Evolutionary conservation across 1,284 basidiomycete genomes (phyloP), one percentile per base, ranked within the genome.

Genomic region (Malassezia vespertilionis): DNA sequence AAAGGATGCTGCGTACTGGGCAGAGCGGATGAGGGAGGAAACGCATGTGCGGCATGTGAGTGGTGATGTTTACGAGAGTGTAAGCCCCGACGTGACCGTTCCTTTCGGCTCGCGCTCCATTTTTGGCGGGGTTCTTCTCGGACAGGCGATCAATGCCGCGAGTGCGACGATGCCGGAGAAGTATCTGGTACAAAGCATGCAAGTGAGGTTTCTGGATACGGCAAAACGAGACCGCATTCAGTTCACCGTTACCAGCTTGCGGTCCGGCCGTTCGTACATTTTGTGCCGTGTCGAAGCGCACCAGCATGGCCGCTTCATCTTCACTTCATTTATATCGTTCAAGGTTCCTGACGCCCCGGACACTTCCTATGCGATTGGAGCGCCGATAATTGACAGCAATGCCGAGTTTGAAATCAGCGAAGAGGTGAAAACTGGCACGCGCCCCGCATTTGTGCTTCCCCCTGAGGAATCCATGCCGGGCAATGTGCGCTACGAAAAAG

Each of bases 81-180:
- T 8, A 28, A 28, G 27, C 7, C 27, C 8, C 8, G 8, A 28
- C 27, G 27, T 28, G 7, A 14, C 8, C 27, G 27, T 28, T 28
- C 66, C 66, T 1, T 53, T 56, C 2, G 39, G 57, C n/a, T 63
- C 62, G 8, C 50, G 65, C 3, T 64, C 65, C 10, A 62, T 70
- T 4, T 70, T 67, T 50, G 67, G 67, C 12, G 67, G 67, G 11
- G 58, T 63, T 20, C 57, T 70, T 14, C 62, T 67, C 21, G 65
- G 58, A 1, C 63, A 65, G 41, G 55, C 59, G 18, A 54, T 69
- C 2, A 49, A 58, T 7, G 62, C 65, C 0, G 46, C 65, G 22
- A 54, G 45, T 39, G 47, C 46, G 46, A 66, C 65, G 15, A 60
- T 69, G 9, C 52, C 54, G 5, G 44, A 55, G 14, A 54, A 53